Conservation (phyloP, 345 rosid genomes). For the Eucalyptus tenuipes region DNA sequence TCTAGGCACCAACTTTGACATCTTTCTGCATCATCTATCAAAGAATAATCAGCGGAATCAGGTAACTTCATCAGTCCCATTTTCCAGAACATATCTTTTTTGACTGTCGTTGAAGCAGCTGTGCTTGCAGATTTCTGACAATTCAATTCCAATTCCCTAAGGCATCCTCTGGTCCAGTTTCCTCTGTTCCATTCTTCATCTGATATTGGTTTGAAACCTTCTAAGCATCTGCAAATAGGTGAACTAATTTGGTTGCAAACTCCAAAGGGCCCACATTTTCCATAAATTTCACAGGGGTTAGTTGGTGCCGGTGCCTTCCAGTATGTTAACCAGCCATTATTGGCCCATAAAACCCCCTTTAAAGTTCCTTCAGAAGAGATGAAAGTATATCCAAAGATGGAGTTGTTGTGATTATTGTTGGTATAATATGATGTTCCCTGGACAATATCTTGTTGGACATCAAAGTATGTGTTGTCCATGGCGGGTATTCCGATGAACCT, state of each 20-base stretch:
- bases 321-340: not conserved
- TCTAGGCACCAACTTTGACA: slow-evolving; percentile 5
- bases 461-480: not conserved
- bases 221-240: slow-evolving; percentile 8
- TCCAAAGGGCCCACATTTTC: slow-evolving; percentile 11
- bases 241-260: slow-evolving; percentile 1
- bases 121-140: not conserved
- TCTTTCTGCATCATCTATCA: not conserved
- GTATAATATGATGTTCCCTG: not conserved
- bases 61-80: not conserved
- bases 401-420: not conserved
- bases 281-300: slow-evolving; percentile 7
- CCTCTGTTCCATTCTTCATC: not conserved
- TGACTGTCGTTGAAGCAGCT: not conserved
- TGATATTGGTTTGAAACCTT: slow-evolving; percentile 17
- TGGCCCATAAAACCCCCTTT: not conserved
- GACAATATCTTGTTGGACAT: not conserved
- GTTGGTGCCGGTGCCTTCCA: not conserved
- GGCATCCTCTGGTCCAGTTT: slow-evolving; percentile 12
- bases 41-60: not conserved
- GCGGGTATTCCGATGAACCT: not conserved
- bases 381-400: not conserved
- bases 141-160: not conserved
- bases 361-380: slow-evolving; percentile 1
- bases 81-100: not conserved